Base-by-base conservation (phyloP, 305 asterid species). In the Fraxinus nigra region DNA sequence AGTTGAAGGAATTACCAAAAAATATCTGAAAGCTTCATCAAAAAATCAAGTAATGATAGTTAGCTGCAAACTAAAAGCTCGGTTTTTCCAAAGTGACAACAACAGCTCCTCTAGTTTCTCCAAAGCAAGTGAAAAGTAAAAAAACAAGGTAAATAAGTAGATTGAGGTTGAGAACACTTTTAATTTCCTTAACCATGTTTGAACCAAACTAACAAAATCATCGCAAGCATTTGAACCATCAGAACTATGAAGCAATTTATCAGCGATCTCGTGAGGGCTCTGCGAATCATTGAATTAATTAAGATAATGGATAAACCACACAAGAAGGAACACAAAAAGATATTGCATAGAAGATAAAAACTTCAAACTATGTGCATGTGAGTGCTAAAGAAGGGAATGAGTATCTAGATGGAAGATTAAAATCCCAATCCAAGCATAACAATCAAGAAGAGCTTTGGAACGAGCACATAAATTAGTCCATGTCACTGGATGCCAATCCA, bases 221-320 rank as follows among this genome's bases (percentile, higher is more conserved):
- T 91, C 93, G 79, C 97, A 97, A 83, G 82, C 82, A 48, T 85
- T 84, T 82, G 97, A 87, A 67, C 96, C 95, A 87, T 94, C 97
- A 79, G 9, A 74, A 82, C 91, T 92, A 82, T 78, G 84, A 78
- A 97, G 98, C 63, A 98, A 91, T 89, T 90, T 97, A 76, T 91
- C 95, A 77, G 87, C 85, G 67, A 94, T 97, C 92, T 97, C 99
- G 78, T 92, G 96, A 78, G 92, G 87, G 86, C 96, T 91, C 98
- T 97, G 97, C 87, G 87, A 75, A 83, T 83, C 65, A 84, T 16
- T 80, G 63, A 77, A 77, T 74, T 22, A 65, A 69, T 51, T 76
- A 82, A 87, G 86, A 38, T 80, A 73, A 63, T 56, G 69, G 75
- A 77, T 13, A 51, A 67, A 38, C 46, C 70, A 28, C 34, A 65